Evolutionary conservation across 129 eudicot genomes (phyloP).

Genomic region (Solidago caesia): DNA sequence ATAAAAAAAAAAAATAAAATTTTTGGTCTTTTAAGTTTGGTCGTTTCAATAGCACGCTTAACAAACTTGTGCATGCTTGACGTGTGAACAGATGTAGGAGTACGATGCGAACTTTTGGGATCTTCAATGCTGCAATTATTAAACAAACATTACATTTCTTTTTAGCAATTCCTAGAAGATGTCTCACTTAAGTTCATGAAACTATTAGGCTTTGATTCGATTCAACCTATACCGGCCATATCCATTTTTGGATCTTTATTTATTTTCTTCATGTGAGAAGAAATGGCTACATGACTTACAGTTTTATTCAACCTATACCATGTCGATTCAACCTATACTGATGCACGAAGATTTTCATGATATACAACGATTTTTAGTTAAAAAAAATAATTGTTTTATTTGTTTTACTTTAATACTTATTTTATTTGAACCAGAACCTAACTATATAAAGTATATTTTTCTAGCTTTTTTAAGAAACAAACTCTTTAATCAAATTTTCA

Average conservation of each 20-base stretch:
- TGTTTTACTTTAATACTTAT: too few species aligned
- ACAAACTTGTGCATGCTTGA: conserved; percentile 30
- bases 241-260: conserved; percentile 9
- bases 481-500: too few species aligned
- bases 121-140: conserved; percentile 60
- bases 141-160: conserved; percentile 21
- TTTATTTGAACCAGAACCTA: too few species aligned
- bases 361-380: too few species aligned
- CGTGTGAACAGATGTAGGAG: conserved; percentile 28
- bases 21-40: too few species aligned
- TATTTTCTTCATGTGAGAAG: conserved; percentile 8
- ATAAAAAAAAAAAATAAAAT: too few species aligned
- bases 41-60: conserved; percentile 27
- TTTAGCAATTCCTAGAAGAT: conserved; percentile 1
- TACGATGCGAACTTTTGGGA: conserved; percentile 44
- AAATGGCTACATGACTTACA: conserved; percentile 8
- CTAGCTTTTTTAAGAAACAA: too few species aligned
- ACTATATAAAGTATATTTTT: too few species aligned
- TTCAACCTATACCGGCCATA: neutral
- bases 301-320: too few species aligned
- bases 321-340: too few species aligned
- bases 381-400: too few species aligned
- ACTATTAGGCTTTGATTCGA: neutral
- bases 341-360: too few species aligned
- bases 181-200: neutral